These are phyloP conservation scores for Dioscorea zingiberensis DNA, from an alignment of 106 monocot species.

Conservation along the genomic window DNA sequence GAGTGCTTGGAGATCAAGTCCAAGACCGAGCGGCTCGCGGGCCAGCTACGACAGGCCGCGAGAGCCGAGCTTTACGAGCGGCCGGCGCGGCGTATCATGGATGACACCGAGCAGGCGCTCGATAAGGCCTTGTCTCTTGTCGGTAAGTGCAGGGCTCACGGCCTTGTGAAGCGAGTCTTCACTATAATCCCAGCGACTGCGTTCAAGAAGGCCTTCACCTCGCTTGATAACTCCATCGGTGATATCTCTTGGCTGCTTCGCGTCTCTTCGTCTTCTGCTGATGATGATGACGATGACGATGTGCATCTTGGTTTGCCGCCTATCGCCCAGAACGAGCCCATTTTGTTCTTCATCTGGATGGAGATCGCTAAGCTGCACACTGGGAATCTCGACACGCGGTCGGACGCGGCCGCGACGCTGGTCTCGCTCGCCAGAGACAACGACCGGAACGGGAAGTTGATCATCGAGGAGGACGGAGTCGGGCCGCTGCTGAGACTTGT, in stretches of 20 bases:
- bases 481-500: slow-evolving; percentile 66
- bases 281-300: slow-evolving; percentile 34
- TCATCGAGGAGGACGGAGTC: slow-evolving; percentile 91
- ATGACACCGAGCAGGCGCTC: slow-evolving; percentile 71
- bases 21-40: slow-evolving; percentile 55
- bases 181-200: slow-evolving; percentile 64
- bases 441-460: slow-evolving; percentile 75
- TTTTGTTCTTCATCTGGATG: slow-evolving; percentile 82
- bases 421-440: slow-evolving; percentile 85
- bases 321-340: slow-evolving; percentile 96
- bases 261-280: slow-evolving; percentile 45
- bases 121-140: slow-evolving; percentile 66
- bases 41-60: slow-evolving; percentile 70
- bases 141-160: slow-evolving; percentile 49
- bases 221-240: slow-evolving; percentile 74
- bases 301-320: slow-evolving; percentile 84
- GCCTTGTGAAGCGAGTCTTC: slow-evolving; percentile 59
- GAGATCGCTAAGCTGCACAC: slow-evolving; percentile 82
- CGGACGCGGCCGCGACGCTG: slow-evolving; percentile 64
- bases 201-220: slow-evolving; percentile 59
- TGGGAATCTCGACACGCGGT: slow-evolving; percentile 46
- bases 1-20: slow-evolving; percentile 67
- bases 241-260: slow-evolving; percentile 88
- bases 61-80: slow-evolving; percentile 81
- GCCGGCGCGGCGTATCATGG: slow-evolving; percentile 85